Percentiles rank a stretch among this genome's conserved stretches.
These are phyloP conservation scores for Clavispora vitiphila DNA, from an alignment of 805 yeast genomes.

Conservation along the genomic window DNA sequence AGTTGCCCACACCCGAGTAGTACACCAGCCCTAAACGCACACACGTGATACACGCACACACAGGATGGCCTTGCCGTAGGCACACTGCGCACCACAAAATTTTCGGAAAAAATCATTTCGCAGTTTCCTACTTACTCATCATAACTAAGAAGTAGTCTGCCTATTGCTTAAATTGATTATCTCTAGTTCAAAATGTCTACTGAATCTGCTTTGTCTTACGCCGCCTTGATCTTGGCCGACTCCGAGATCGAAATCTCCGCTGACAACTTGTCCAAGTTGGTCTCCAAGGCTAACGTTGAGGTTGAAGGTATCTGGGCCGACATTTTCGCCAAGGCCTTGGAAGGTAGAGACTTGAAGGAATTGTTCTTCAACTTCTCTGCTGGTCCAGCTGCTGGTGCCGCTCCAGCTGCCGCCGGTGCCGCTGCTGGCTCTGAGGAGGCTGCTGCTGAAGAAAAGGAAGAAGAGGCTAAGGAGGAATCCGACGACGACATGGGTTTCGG, in stretches of 20 bases:
- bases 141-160: constrained; percentile 47
- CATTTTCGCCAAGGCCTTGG: constrained; percentile 44
- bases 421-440: constrained; percentile 32
- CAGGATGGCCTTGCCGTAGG: background rate
- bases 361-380: constrained; percentile 45
- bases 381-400: constrained; percentile 41
- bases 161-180: constrained; percentile 45
- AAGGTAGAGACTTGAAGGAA: constrained; percentile 43
- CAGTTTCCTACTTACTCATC: constrained; percentile 9
- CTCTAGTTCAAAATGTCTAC: constrained; percentile 45
- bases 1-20: background rate
- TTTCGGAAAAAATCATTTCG: constrained; percentile 4
- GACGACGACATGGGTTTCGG: constrained; percentile 43
- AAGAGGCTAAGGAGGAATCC: constrained; percentile 27
- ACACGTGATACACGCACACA: constrained; percentile 9
- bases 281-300: constrained; percentile 39
- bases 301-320: constrained; percentile 45
- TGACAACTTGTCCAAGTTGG: constrained; percentile 41
- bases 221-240: constrained; percentile 47
- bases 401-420: constrained; percentile 31
- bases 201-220: constrained; percentile 47
- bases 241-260: constrained; percentile 42
- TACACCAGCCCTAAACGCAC: constrained; percentile 8
- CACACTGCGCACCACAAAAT: background rate
- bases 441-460: constrained; percentile 25